Base-by-base conservation (phyloP, 164 flowering plant species). In the Berberis thunbergii region DNA sequence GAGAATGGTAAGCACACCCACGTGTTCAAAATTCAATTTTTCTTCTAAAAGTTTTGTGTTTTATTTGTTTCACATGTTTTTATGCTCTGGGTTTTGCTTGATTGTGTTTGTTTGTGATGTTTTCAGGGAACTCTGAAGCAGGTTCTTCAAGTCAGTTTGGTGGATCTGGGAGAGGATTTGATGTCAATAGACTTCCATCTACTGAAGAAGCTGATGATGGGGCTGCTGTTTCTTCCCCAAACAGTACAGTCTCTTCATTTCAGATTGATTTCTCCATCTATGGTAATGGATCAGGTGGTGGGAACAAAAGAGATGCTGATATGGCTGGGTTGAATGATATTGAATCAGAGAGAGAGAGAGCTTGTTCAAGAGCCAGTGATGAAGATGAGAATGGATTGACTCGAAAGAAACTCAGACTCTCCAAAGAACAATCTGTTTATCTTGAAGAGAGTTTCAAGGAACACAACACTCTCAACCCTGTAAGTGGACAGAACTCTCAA, bases 371-470 rank as follows among this genome's bases (percentile, higher is more conserved):
- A 71, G 83, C 78, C 1, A 86, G 93, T 52, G 93, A 86, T 49
- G 97, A 86, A 4, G 96, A 88, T 0, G 91, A 86, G 43, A 84
- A 84, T 64, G 87, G 83, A 8, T 46, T 68, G 12, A 70, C 83
- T 7, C 67, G 97, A 67, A 91, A 91, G 80, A 91, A 91, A 60
- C 91, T 91, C 9, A 72, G 97, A 38, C 85, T 91, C 44, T 79
- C 91, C 7, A 91, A 88, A 69, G 88, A 88, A 3, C 97, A 91
- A 44, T 87, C 97, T n/a, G 97, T 96, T 64, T 87, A 81, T 74
- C 90, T 91, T 12, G 97, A 91, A 73, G 96, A 91, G 60, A 87
- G 89, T 71, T 91, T 91, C 84, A 91, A 86, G 73, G 96, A 91
- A 68, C 96, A 91, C 74, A 82, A 74, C 59, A 91, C 97, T 49